Base-by-base conservation (phyloP, 441 rosid species). In the Iberis amara region DNA sequence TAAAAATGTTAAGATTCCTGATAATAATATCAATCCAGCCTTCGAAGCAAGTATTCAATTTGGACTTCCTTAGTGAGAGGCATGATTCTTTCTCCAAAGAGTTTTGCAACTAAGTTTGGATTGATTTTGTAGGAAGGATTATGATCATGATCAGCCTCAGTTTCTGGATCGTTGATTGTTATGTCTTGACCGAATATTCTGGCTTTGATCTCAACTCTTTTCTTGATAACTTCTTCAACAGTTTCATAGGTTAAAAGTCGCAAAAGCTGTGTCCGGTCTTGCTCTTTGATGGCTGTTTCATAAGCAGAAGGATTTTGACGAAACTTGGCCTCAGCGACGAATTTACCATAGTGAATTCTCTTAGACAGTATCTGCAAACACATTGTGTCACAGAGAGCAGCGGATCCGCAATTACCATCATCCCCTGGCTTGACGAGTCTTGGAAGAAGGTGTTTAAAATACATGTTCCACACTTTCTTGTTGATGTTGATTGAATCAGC, bases 261-360 rank as follows among this genome's bases (percentile, higher is more conserved):
- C 94, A 88, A 74, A 62, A 88, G 72, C 57, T 59, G 62, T 12
- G 64, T 60, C 7, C 69, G 44, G 61, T 88, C 95, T 73, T 83
- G 85, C 50, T 77, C 83, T 61, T 46, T 69, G 46, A 91, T 91
- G 46, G 96, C 86, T 33, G 73, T 71, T 59, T 78, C 68, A 36
- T 78, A 86, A 3, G 51, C 77, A 47, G 65, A 66, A 23, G 95
- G 91, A 15, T 75, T 61, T 24, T 76, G 87, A 40, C 30, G 77
- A 71, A 77, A 92, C 71, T 88, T 92, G 38, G 86, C 94, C 71
- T 92, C 95, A 3, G 96, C 96, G 11, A 92, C 94, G 26, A 68
- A 88, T 70, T 83, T 85, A 46, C 96, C 91, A 39, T 73, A 86
- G 66, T 88, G 98, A 35, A 88, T 78, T 71, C 96, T 82, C 76